phyloP scores from a whole-genome alignment of 371 early-diverging fungal species.

The Saksenaea vasiformis region DNA sequence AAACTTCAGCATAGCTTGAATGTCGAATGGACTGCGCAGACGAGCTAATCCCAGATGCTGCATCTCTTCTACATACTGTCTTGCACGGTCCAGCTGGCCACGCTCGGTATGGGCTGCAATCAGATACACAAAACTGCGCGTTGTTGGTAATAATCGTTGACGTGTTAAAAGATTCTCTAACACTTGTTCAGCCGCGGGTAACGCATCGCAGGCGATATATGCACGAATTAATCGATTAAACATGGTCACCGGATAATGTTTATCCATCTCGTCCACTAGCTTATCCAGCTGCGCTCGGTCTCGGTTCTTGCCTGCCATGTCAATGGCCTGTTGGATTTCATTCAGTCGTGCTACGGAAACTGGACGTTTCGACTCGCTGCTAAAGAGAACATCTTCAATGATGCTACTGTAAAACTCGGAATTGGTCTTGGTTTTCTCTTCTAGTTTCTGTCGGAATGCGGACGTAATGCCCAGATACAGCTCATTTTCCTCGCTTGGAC shows the following conservation, averaged over 20 bases:
- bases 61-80: constrained; percentile 28
- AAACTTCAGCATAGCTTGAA: constrained; percentile 28
- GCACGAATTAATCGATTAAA: constrained; percentile 47
- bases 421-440: constrained; percentile 29
- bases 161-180: constrained; percentile 12
- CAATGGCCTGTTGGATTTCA: constrained; percentile 25
- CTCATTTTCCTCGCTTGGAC: constrained; percentile 44
- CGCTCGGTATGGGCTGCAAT: constrained; percentile 34
- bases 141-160: constrained; percentile 31
- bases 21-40: constrained; percentile 35
- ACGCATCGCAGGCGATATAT: constrained; percentile 19
- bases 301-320: constrained; percentile 25
- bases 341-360: constrained; percentile 23
- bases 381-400: constrained; percentile 43
- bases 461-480: constrained; percentile 42
- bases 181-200: constrained; percentile 26
- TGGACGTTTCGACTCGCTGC: constrained; percentile 6
- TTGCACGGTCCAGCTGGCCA: constrained; percentile 20
- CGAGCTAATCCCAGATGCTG: constrained; percentile 20
- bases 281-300: constrained; percentile 15
- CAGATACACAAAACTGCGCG: constrained; percentile 38
- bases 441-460: constrained; percentile 41
- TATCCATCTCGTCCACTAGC: constrained; percentile 23
- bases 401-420: constrained; percentile 37
- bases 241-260: constrained; percentile 21